These are phyloP conservation scores for Nitzschia sp. DNA, from an alignment of 108 stramenopile species.

Conservation along the genomic window DNA sequence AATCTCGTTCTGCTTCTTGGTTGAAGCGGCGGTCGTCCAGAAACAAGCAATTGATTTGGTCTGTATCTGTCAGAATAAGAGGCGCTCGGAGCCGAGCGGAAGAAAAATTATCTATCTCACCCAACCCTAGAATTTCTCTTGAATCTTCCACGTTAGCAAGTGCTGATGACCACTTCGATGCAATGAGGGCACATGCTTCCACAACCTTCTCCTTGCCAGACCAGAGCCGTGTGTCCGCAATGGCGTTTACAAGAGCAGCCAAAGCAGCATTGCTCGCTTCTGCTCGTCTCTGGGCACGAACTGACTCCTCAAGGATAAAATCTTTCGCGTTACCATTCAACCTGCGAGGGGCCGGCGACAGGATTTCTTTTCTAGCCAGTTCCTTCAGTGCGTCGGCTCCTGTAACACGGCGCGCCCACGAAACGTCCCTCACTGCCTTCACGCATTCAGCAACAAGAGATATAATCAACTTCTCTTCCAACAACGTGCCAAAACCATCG, in stretches of 20 bases:
- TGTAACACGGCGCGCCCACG: conserved; percentile 67
- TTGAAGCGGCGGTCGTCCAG: conserved; percentile 57
- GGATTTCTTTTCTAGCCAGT: conserved; percentile 53
- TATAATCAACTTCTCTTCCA: conserved; percentile 71
- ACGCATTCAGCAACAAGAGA: conserved; percentile 50
- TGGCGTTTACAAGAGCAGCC: conserved; percentile 44
- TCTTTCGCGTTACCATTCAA: background rate
- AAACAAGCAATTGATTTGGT: conserved; percentile 52
- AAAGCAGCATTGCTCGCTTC: conserved; percentile 46
- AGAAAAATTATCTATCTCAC: background rate
- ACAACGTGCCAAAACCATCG: conserved; percentile 45
- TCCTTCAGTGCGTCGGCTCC: conserved; percentile 61
- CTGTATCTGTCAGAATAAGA: background rate
- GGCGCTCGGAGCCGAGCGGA: background rate
- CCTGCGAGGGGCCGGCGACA: conserved; percentile 56
- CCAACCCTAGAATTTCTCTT: background rate
- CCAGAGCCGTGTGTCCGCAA: conserved; percentile 69
- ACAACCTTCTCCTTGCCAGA: conserved; percentile 68
- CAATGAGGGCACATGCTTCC: conserved; percentile 7
- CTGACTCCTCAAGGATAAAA: background rate
- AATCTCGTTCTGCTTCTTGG: conserved; percentile 6
- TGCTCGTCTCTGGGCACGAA: conserved; percentile 49
- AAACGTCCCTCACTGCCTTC: conserved; percentile 54
- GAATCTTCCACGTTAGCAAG: background rate
- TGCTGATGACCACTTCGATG: conserved; percentile 18